Base-by-base conservation (phyloP, 2,329 filamentous ascomycete species). In the Scedosporium boydii region DNA sequence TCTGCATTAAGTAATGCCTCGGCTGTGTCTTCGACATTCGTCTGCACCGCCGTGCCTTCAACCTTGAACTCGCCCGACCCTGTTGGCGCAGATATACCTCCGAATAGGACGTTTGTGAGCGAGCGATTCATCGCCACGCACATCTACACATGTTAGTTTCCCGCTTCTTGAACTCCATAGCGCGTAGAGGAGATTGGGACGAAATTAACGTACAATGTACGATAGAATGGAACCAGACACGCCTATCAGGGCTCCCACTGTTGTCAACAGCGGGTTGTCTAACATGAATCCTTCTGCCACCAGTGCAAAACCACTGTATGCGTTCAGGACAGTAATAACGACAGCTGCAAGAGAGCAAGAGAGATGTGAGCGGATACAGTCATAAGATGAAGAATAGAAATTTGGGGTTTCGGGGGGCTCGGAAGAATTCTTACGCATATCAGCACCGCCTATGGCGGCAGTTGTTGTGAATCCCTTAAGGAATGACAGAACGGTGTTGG, bases 211-310 rank as follows among this genome's bases (percentile, higher is more conserved):
- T 53, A 65, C 64, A 67, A 95, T 89, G 73, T 93, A 93, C 0
- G 90, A 95, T 5, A 96, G 82, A 65, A 96, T 96, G 0, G 90
- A 95, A 62, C 92, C 92, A 12, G 88, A 93, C 1, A 95, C 90
- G 55, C 92, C 92, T 53, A 96, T 96, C 1, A 96, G 79, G 0
- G 91, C 90, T 2, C 92, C 91, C 3, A 96, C 88, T 0, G 89
- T 92, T 0, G 91, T 96, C 1, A 96, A 80, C 0, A 96, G 80
- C 0, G 91, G 86, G 64, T 96, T 96, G 67, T 95, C 87, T 14
- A 96, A 80, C 92, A 96, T 96, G 72, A 96, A 88, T 0, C 92
- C 92, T 74, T 96, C 91, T 0, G 92, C 91, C 0, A 96, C 91
- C 2, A 96, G 81, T 0, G 92, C 92, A 63, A 96, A 96, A 12